Evolutionary conservation across 179 eudicot species (phyloP).

Genomic region (Silene vulgaris): DNA sequence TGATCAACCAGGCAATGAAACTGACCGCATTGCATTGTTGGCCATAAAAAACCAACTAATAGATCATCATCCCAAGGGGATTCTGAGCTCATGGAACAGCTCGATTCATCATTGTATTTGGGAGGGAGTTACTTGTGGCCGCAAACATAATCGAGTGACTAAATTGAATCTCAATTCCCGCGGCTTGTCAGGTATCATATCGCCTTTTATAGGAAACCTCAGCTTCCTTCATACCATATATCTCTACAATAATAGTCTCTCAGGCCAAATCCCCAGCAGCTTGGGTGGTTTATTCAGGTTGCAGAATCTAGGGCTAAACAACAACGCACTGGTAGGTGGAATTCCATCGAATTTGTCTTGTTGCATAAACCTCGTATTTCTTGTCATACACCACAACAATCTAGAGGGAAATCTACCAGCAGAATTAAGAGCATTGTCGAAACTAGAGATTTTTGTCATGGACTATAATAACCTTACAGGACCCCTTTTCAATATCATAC

Average conservation of each 20-base stretch:
- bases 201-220: conserved; percentile 25
- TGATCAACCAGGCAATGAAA: conserved; percentile 2
- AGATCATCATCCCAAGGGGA: conserved; percentile 15
- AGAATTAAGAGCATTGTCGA: conserved; percentile 21
- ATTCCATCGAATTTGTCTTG: conserved; percentile 27
- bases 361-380: conserved; percentile 8
- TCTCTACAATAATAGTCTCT: conserved; percentile 17
- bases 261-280: conserved; percentile 18
- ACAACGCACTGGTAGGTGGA: conserved; percentile 21
- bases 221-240: conserved; percentile 12
- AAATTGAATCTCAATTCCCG: conserved; percentile 2
- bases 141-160: conserved; percentile 21
- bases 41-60: conserved; percentile 22
- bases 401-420: conserved; percentile 21
- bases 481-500: conserved; percentile 7
- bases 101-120: conserved; percentile 26
- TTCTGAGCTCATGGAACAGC: conserved; percentile 24
- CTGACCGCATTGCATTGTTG: conserved; percentile 20
- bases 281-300: conserved; percentile 19
- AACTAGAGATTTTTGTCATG: background rate
- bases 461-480: conserved; percentile 15
- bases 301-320: background rate
- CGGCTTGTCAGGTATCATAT: conserved; percentile 19
- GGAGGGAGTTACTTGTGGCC: conserved; percentile 27
- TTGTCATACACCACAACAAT: background rate